Evolutionary conservation across 2,329 filamentous ascomycete genomes (phyloP).

Genomic region (Lachnellula arida): DNA sequence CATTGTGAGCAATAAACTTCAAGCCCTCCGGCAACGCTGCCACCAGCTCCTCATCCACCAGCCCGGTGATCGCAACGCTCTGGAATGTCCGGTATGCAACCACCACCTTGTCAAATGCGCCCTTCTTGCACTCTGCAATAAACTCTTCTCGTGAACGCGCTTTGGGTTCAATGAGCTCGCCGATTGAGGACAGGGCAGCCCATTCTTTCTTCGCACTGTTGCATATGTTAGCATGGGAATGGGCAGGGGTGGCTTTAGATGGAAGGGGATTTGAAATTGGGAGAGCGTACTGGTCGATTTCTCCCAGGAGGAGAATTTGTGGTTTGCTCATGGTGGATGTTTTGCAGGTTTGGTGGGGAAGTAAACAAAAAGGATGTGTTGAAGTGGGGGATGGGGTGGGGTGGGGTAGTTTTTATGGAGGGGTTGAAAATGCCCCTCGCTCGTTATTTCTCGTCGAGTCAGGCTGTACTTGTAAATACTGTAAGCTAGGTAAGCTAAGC

Average conservation of each 20-base stretch:
- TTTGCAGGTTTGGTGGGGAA: background rate
- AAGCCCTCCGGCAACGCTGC: constrained; percentile 48
- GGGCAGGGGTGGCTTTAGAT: background rate
- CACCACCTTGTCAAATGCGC: constrained; percentile 59
- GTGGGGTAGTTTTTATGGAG: constrained; percentile 13
- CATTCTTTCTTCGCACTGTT: constrained; percentile 61
- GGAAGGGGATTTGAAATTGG: background rate
- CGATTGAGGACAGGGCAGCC: constrained; percentile 55
- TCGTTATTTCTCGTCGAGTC: background rate
- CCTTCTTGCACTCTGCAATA: constrained; percentile 60
- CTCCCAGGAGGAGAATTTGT: constrained; percentile 59
- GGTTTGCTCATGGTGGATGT: constrained; percentile 38
- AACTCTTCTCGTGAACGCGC: constrained; percentile 63
- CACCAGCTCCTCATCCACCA: constrained; percentile 67
- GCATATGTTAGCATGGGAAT: background rate
- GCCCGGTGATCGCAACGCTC: constrained; percentile 60
- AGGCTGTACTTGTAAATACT: no score
- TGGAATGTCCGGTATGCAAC: constrained; percentile 68
- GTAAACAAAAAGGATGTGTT: background rate
- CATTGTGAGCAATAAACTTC: constrained; percentile 57
- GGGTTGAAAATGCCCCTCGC: constrained; percentile 24
- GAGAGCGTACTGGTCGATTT: constrained; percentile 55
- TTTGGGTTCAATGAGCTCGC: constrained; percentile 59
- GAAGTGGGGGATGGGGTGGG: background rate
- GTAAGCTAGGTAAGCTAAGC: constrained; percentile 11